A percentile compares a stretch with the other conserved stretches of the same genome.
Conservation (phyloP, 163 green algal species). For the Botryococcus braunii region DNA sequence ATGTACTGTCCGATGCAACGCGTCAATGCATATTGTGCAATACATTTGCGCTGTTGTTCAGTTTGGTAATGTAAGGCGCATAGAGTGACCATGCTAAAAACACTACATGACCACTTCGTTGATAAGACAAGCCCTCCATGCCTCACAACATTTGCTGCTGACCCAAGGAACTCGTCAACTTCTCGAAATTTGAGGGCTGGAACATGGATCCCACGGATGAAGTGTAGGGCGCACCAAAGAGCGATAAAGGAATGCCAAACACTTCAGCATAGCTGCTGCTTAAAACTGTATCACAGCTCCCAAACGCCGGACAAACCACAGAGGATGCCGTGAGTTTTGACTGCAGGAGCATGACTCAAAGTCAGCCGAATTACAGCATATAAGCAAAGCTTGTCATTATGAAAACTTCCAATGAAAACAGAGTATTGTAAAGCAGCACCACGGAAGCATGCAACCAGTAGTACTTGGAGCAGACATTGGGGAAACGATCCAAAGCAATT, state of each 20-base stretch:
- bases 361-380: neutral
- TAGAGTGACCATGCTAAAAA: no score
- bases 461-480: no score
- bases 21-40: neutral
- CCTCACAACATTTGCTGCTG: no score
- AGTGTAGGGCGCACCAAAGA: slow-evolving; percentile 27
- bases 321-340: slow-evolving; percentile 52
- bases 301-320: slow-evolving; percentile 60
- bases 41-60: no score
- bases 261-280: slow-evolving; percentile 62
- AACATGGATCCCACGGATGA: no score
- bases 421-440: neutral
- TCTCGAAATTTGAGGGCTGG: neutral
- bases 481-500: neutral
- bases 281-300: slow-evolving; percentile 65
- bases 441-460: neutral
- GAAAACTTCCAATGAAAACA: neutral
- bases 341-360: neutral
- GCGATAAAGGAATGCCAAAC: slow-evolving; percentile 60
- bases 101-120: no score
- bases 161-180: neutral
- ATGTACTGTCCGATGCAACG: neutral
- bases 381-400: neutral
- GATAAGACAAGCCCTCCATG: no score
- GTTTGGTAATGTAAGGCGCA: no score